phyloP scores from a whole-genome alignment of 345 rosid species.

The Citrus maxima region DNA sequence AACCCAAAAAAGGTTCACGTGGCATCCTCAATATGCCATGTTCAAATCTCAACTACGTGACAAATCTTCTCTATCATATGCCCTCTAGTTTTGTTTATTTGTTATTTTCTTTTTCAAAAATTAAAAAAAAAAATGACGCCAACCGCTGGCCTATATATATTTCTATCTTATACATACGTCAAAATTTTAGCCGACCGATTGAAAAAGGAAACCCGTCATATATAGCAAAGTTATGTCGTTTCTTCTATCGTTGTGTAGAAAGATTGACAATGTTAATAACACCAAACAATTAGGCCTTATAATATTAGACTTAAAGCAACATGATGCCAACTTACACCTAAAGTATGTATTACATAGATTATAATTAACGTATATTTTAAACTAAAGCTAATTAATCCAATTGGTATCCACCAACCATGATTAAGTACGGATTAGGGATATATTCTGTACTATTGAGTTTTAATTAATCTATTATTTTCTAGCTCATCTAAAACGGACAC shows the following conservation, averaged over 20 bases:
- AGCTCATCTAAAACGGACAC: neutral
- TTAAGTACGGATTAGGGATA: conserved; percentile 22
- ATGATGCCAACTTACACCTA: neutral
- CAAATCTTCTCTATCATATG: conserved; percentile 14
- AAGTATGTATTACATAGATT: neutral
- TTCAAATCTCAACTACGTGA: conserved; percentile 19
- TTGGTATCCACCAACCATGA: conserved; percentile 12
- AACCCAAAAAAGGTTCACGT: conserved; percentile 6
- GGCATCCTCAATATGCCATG: conserved; percentile 26
- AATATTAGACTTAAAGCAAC: neutral
- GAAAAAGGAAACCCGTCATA: no score
- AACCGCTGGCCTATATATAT: neutral
- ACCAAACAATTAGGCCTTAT: conserved; percentile 3
- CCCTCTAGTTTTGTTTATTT: neutral
- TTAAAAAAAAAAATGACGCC: neutral
- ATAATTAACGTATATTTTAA: neutral
- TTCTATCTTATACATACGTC: neutral
- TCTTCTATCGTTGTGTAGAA: neutral
- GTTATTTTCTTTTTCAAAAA: neutral
- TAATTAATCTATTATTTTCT: neutral
- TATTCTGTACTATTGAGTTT: neutral
- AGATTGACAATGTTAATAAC: no score
- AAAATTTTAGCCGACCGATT: neutral
- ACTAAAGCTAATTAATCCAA: neutral
- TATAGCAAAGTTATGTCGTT: no score